Conservation (phyloP, 2,329 filamentous ascomycete species). For the Lachnum nothofagi region DNA sequence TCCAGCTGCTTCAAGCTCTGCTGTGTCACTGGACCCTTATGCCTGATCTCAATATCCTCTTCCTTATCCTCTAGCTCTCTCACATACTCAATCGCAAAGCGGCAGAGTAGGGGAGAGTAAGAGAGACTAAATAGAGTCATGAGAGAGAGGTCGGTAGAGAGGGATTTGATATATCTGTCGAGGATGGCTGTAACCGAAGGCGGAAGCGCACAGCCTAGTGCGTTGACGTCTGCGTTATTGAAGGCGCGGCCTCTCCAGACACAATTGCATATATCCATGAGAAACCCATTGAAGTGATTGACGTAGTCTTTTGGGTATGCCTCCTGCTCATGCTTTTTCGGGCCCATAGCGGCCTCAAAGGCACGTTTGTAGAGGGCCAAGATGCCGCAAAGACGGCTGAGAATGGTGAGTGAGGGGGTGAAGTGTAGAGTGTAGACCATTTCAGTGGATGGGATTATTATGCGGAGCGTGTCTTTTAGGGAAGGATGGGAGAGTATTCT, state of each 20-base stretch:
- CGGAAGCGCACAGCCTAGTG: constrained; percentile 48
- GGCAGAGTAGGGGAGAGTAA: constrained; percentile 52
- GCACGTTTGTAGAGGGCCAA: constrained; percentile 68
- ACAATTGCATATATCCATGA: constrained; percentile 83
- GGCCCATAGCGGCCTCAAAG: constrained; percentile 60
- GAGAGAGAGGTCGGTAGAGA: constrained; percentile 46
- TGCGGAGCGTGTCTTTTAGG: constrained; percentile 52
- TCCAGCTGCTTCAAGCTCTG: constrained; percentile 58
- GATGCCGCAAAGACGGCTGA: constrained; percentile 65
- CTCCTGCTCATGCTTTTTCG: constrained; percentile 32
- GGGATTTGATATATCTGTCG: constrained; percentile 43
- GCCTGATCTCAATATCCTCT: constrained; percentile 42
- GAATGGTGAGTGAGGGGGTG: constrained; percentile 53
- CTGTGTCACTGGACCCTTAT: constrained; percentile 66
- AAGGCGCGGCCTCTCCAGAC: constrained; percentile 74
- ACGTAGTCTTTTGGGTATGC: constrained; percentile 57
- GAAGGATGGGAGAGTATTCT: constrained; percentile 49
- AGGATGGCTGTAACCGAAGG: constrained; percentile 42
- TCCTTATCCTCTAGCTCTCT: constrained; percentile 52
- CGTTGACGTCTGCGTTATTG: constrained; percentile 56
- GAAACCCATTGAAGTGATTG: constrained; percentile 71
- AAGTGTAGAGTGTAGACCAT: constrained; percentile 70
- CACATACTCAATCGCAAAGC: constrained; percentile 51
- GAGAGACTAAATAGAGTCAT: constrained; percentile 53
- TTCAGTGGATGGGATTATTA: constrained; percentile 62